Evolutionary conservation across 73 alveolate species (phyloP), one percentile per base, ranked within the genome.

Genomic region (Paramecium primaurelia): DNA sequence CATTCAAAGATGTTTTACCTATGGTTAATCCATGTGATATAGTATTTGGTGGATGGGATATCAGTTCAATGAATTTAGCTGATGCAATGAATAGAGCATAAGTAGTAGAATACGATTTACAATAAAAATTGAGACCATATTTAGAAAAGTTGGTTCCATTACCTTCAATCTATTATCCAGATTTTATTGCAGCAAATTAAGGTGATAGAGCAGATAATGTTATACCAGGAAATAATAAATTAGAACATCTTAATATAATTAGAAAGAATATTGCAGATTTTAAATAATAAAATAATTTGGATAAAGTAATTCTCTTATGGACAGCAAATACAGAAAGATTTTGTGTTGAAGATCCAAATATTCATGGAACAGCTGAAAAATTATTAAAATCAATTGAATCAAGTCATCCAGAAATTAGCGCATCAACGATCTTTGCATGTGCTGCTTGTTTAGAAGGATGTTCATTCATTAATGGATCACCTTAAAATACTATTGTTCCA

Each of bases 21-120:
- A 94, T 96, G 97, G 99, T 98, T 32, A 88, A 98, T 73, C 99
- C 99, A n/a, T 88, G 92, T 89, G 98, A 97, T 30, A 83, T 98
- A 47, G 97, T 88, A 10, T 88, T 98, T 12, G 58, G 97, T 28
- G 99, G 99, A 44, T 98, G 99, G 99, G 99, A 98, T 93, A 98
- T 98, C 75, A 93, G 98, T n/a, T 86, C 94, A 59, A 47, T 95
- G 89, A 97, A 97, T 93, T 68, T 97, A 58, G 97, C 95, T 73
- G 98, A 98, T 83, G 98, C 99, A 42, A 95, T 96, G 95, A 92
- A 77, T 58, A 92, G 99, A 73, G 98, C 99, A 44, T 86, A 94
- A 93, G 99, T 98, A 36, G 95, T 98, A 20, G 95, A 94, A 26
- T 85, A 68, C n/a, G 92, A 83, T 71, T 88, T 94, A 64, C 87